Evolutionary conservation across 768 basidiomycete species (phyloP), one percentile per base, ranked within the genome.

Genomic region (Mycena rebaudengoi): DNA sequence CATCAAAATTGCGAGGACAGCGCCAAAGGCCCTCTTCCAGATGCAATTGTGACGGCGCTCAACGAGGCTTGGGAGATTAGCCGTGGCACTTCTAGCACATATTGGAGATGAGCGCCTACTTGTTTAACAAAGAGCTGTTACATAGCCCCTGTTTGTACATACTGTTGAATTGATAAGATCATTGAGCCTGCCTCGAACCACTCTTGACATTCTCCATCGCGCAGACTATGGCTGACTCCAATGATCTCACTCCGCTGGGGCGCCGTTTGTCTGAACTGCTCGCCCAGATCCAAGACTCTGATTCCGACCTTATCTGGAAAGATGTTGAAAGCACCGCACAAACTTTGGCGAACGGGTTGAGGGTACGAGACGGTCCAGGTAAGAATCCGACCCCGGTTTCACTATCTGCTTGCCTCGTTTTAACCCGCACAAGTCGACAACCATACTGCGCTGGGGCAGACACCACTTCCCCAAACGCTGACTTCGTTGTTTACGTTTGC

Each of bases 401-500:
- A 51, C 13, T 58, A 33, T 35, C 41, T n/a, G 58, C 44, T 66
- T 63, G 32, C 21, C 51, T 45, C 64, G 23, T 66, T 65, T 67
- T 65, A 39, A 60, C 59, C 65, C 67, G 53, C 64, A 59, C 50
- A 73, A 91, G 91, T 85, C 66, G 91, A 94, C 72, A 85, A 88
- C 65, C 92, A 91, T 74, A 86, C 90, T 12, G 72, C 81, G 51
- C 82, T 95, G 28, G 94, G 93, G 56, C 80, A 78, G 70, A 86
- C 88, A 5, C 70, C 83, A 43, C 81, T 95, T 44, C 90, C 92
- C 10, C 85, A 85, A 67, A 85, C 87, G 52, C 76, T 94, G 49
- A 86, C 85, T 12, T 80, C 87, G 32, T 81, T 95, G 20, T 75
- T 94, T 26, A 80, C 82, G 33, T 76, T 81, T 40, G 86, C 88